phyloP scores from a whole-genome alignment of 257 asterid genomes.

The Plantago major region DNA sequence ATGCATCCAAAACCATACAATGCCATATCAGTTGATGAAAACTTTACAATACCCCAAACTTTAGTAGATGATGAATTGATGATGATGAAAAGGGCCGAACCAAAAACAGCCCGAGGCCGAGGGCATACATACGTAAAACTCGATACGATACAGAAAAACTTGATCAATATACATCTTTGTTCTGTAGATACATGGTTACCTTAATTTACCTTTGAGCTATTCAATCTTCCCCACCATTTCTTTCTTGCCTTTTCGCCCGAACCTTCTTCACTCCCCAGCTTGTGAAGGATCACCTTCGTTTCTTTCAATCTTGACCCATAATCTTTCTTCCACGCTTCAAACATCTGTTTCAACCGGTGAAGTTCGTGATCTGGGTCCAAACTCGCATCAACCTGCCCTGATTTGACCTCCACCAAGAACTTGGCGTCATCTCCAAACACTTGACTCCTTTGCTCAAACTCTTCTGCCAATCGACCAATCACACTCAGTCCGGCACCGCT shows the following conservation, averaged over 20 bases:
- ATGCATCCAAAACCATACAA: neutral
- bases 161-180: constrained; percentile 2
- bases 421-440: constrained; percentile 92
- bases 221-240: constrained; percentile 95
- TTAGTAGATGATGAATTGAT: neutral
- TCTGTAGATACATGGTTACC: constrained; percentile 4
- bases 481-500: constrained; percentile 56
- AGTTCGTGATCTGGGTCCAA: constrained; percentile 90
- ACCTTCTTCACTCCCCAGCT: constrained; percentile 71
- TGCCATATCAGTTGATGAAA: neutral
- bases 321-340: constrained; percentile 95
- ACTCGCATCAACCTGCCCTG: constrained; percentile 82
- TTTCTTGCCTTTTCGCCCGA: constrained; percentile 55
- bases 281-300: constrained; percentile 75
- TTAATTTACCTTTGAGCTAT: constrained; percentile 58
- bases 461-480: constrained; percentile 82
- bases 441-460: constrained; percentile 90
- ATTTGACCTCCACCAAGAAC: constrained; percentile 90
- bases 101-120: neutral
- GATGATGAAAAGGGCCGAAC: neutral
- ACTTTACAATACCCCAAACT: constrained; percentile 7
- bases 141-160: neutral
- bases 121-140: neutral
- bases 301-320: constrained; percentile 82
- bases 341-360: constrained; percentile 77